phyloP scores from a whole-genome alignment of 2,329 filamentous ascomycete genomes.

The Fusarium sp. region DNA sequence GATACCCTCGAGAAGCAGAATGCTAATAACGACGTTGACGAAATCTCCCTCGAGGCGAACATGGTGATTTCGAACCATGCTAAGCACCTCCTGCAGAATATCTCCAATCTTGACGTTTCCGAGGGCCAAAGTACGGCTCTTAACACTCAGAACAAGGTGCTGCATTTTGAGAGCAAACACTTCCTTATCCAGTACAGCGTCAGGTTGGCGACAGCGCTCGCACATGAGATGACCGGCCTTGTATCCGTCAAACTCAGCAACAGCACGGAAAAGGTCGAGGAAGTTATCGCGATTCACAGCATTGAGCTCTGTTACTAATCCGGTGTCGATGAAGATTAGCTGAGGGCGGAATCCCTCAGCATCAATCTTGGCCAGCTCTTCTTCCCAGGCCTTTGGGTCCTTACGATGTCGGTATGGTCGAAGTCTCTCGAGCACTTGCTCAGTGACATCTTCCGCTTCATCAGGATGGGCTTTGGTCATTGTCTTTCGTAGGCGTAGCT shows the following conservation, averaged over 20 bases:
- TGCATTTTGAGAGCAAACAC: conserved; percentile 97
- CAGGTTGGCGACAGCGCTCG: conserved; percentile 90
- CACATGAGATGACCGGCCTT: conserved; percentile 96
- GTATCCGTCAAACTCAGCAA: conserved; percentile 97
- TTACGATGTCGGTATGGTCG: conserved; percentile 74
- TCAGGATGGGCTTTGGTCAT: conserved; percentile 53
- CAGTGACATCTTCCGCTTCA: conserved; percentile 79
- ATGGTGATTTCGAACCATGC: conserved; percentile 92
- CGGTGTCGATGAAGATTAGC: conserved; percentile 96
- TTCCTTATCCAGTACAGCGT: conserved; percentile 87
- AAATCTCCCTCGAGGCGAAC: conserved; percentile 97
- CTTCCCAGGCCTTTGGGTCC: conserved; percentile 76
- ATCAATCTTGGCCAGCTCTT: conserved; percentile 80
- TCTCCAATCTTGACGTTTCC: conserved; percentile 97
- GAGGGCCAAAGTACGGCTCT: conserved; percentile 88
- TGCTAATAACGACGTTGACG: conserved; percentile 97
- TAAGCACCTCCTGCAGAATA: conserved; percentile 87
- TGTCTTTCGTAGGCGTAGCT: conserved; percentile 58
- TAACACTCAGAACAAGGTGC: conserved; percentile 90
- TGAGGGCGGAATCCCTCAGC: conserved; percentile 91
- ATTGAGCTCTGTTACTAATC: conserved; percentile 93
- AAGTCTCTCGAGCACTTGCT: conserved; percentile 83
- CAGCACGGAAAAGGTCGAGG: conserved; percentile 91
- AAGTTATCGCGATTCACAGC: conserved; percentile 88
- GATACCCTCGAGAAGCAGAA: conserved; percentile 92